Conservation (phyloP, 2,329 filamentous ascomycete species). For the Epichloe amarillans region DNA sequence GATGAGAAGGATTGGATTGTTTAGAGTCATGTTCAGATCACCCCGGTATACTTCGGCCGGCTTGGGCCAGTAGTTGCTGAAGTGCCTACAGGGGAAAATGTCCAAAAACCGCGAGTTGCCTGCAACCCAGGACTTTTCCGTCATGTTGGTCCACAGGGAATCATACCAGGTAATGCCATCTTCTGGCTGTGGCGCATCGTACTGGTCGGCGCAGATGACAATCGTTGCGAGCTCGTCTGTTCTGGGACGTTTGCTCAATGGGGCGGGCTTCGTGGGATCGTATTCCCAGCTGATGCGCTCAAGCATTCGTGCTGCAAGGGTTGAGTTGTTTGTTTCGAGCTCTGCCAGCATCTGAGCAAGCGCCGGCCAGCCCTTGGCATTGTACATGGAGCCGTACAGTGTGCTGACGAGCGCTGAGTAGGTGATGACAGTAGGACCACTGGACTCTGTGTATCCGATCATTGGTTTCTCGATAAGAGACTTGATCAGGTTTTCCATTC, state of each 20-base stretch:
- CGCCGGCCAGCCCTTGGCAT: conserved; percentile 27
- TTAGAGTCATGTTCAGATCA: conserved; percentile 29
- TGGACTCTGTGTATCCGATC: conserved; percentile 22
- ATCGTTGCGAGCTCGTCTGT: conserved; percentile 26
- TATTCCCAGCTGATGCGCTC: conserved; percentile 27
- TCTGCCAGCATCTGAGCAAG: conserved; percentile 28
- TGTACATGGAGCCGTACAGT: conserved; percentile 31
- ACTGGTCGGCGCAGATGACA: conserved; percentile 33
- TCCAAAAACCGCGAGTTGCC: conserved; percentile 32
- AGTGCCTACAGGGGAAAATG: conserved; percentile 34
- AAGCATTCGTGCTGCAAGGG: conserved; percentile 25
- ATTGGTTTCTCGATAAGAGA: conserved; percentile 26
- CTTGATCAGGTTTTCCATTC: conserved; percentile 25
- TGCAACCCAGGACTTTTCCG: conserved; percentile 28
- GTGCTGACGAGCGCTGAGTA: conserved; percentile 27
- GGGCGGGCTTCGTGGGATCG: conserved; percentile 22
- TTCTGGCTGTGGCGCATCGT: conserved; percentile 26
- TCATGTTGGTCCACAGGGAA: conserved; percentile 34
- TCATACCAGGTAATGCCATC: conserved; percentile 31
- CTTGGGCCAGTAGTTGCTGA: conserved; percentile 29
- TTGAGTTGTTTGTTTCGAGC: conserved; percentile 31
- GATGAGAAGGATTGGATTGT: conserved; percentile 31
- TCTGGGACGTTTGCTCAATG: conserved; percentile 15
- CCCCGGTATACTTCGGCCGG: conserved; percentile 34
- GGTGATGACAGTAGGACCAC: conserved; percentile 31